Evolutionary conservation across 202 grass and related monocot genomes (phyloP), one percentile per base, ranked within the genome.

Genomic region (Schoenoplectus tabernaemontani): DNA sequence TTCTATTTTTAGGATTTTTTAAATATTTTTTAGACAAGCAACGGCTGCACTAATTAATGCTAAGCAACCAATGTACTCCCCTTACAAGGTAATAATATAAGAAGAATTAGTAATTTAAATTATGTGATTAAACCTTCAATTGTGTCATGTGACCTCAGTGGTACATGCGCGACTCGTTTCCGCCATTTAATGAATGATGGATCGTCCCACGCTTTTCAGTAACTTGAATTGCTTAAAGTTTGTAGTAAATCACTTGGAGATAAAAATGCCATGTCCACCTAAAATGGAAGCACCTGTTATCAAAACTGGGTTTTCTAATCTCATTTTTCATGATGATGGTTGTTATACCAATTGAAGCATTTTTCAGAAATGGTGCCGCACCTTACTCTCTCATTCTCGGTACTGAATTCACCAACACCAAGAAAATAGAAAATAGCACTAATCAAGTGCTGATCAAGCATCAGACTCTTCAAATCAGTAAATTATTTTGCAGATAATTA

Each of bases 161-260:
- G 95, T 51, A 95, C 88, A 84, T 98, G 91, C 22, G 89, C 86
- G 30, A 92, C 89, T 16, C 95, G 88, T 88, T 94, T 98, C 73
- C 88, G 85, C 95, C 95, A 92, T 77, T 90, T 92, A 62, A 98
- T 87, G 83, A 95, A 94, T 16, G 91, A 87, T 0, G 91, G 91
- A 76, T 98, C 95, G 86, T 98, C 91, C 95, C 91, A 98, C 48
- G 84, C 78, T 81, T 83, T 98, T 38, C 77, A 46, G 50, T 34
- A 79, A 46, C 81, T 58, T 13, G 89, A 46, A 84, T 26, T 50
- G 53, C 64, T 83, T 2, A 68, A 20, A 0, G 80, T 59, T 10
- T 82, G 68, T 53, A 90, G 47, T 73, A 89, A 70, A 15, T 78
- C 62, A 30, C 67, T 63, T 37, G 89, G 83, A 65, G 70, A 86